A percentile compares a stretch with the other conserved stretches of the same genome.
Conservation (phyloP, 768 basidiomycete genomes). For the Leccinum barrowsii region DNA sequence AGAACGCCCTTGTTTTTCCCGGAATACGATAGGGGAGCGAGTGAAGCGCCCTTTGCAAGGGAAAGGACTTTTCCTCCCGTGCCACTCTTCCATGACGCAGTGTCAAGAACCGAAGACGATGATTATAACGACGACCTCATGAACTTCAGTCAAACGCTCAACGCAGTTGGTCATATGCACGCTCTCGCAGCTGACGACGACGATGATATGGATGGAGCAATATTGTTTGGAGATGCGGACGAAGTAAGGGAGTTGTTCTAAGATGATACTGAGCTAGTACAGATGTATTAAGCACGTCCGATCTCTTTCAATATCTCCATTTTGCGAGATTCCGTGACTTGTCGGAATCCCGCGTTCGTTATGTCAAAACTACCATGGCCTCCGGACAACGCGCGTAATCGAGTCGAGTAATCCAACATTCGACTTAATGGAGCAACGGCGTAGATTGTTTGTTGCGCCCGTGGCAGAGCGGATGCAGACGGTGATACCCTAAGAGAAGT, state of each 20-base stretch:
- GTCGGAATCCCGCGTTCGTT: slow-evolving; percentile 70
- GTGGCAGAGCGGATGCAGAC: slow-evolving; percentile 32
- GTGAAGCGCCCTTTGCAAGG: slow-evolving; percentile 32
- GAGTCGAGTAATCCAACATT: slow-evolving; percentile 77
- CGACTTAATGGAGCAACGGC: slow-evolving; percentile 76
- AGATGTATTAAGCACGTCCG: slow-evolving; percentile 53
- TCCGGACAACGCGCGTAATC: slow-evolving; percentile 76
- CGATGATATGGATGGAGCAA: slow-evolving; percentile 69
- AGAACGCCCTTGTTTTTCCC: slow-evolving; percentile 74
- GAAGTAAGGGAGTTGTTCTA: slow-evolving; percentile 59
- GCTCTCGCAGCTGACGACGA: slow-evolving; percentile 67
- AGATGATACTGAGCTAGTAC: slow-evolving; percentile 11
- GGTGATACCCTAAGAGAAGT: slow-evolving; percentile 29
- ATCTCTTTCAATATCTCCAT: slow-evolving; percentile 76
- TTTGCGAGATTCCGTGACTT: slow-evolving; percentile 58
- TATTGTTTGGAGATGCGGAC: slow-evolving; percentile 81
- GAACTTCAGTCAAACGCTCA: slow-evolving; percentile 71
- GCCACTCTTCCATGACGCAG: slow-evolving; percentile 41
- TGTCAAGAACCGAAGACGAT: slow-evolving; percentile 29
- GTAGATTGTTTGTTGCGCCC: slow-evolving; percentile 60
- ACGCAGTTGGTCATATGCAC: slow-evolving; percentile 50
- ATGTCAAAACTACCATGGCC: slow-evolving; percentile 83
- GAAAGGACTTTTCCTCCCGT: slow-evolving; percentile 35
- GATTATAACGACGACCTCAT: slow-evolving; percentile 53
- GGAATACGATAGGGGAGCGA: slow-evolving; percentile 47